A percentile compares a stretch with the other conserved stretches of the same genome.
Conservation (phyloP, 202 grass and related monocot species). For the Digitaria exilis region DNA sequence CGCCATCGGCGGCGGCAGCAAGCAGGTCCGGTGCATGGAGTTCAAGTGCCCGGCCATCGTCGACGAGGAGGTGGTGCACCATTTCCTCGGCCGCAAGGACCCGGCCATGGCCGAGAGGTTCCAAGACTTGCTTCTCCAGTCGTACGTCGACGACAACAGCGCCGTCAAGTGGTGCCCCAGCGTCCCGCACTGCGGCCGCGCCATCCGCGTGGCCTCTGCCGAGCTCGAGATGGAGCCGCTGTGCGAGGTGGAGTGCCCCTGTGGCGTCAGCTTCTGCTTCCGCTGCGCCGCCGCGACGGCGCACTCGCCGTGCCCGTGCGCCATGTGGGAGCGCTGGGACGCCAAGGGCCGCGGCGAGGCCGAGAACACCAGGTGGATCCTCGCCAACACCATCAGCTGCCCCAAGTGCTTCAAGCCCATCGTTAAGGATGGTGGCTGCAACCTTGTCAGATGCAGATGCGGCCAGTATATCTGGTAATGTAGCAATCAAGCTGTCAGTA, state of each 20-base stretch:
- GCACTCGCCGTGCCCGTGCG: constrained; percentile 77
- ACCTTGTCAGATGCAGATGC: constrained; percentile 48
- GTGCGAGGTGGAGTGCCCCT: constrained; percentile 62
- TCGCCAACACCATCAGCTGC: constrained; percentile 60
- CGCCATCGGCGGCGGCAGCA: constrained; percentile 46
- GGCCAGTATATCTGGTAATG: constrained; percentile 56
- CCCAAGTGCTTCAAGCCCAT: constrained; percentile 58
- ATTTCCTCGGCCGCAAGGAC: constrained; percentile 31
- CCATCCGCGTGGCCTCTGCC: constrained; percentile 44
- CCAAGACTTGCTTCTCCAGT: constrained; percentile 51
- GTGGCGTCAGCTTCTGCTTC: constrained; percentile 75
- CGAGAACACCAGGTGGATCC: constrained; percentile 59
- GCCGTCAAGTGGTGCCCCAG: constrained; percentile 73
- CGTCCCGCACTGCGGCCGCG: constrained; percentile 61
- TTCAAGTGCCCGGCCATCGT: constrained; percentile 54
- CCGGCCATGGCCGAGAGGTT: constrained; percentile 49
- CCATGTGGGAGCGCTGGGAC: constrained; percentile 61
- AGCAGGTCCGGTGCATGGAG: constrained; percentile 67
- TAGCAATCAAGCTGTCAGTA: background rate
- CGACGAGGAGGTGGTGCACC: constrained; percentile 53
- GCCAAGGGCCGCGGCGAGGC: constrained; percentile 31
- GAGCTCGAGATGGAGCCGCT: background rate
- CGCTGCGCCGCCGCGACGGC: constrained; percentile 39
- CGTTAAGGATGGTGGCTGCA: constrained; percentile 42
- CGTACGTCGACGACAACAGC: constrained; percentile 73